Evolutionary conservation across 2,329 filamentous ascomycete species (phyloP).

Genomic region (Hawksworthiomyces lignivorus): DNA sequence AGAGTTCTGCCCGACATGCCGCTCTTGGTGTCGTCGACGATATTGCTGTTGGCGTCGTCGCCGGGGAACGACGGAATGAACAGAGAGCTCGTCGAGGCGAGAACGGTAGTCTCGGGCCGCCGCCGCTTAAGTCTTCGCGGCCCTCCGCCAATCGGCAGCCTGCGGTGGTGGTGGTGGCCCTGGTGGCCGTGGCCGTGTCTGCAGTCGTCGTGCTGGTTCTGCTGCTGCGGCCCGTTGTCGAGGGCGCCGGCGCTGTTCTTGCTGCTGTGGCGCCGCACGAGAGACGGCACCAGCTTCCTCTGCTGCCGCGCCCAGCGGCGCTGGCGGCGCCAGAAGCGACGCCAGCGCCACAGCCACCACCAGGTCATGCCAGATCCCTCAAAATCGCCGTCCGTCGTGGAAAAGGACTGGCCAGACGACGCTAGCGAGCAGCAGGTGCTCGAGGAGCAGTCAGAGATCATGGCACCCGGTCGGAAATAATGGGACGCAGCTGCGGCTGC

Average conservation of each 20-base stretch:
- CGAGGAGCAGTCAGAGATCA: constrained; percentile 6
- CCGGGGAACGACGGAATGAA: constrained; percentile 5
- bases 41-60: constrained; percentile 1
- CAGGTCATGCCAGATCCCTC: constrained; percentile 8
- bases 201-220: constrained; percentile 6
- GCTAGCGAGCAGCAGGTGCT: constrained; percentile 13
- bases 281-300: background rate
- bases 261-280: background rate
- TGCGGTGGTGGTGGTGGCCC: constrained; percentile 10
- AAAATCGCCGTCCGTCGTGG: constrained; percentile 8
- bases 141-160: background rate
- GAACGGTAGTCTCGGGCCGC: constrained; percentile 4
- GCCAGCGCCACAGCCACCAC: constrained; percentile 14
- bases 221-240: background rate
- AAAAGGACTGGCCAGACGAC: constrained; percentile 1
- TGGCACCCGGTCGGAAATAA: constrained; percentile 1
- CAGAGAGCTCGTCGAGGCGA: constrained; percentile 9
- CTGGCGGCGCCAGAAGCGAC: constrained; percentile 9
- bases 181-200: constrained; percentile 7
- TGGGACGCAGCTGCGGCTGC: background rate
- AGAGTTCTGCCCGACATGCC: background rate
- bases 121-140: constrained; percentile 10
- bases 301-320: constrained; percentile 5
- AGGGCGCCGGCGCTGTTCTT: background rate
- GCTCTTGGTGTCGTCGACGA: background rate